Evolutionary conservation across 1,139 yeast species (phyloP), one percentile per base, ranked within the genome.

Genomic region (Geotrichum citri-aurantii): DNA sequence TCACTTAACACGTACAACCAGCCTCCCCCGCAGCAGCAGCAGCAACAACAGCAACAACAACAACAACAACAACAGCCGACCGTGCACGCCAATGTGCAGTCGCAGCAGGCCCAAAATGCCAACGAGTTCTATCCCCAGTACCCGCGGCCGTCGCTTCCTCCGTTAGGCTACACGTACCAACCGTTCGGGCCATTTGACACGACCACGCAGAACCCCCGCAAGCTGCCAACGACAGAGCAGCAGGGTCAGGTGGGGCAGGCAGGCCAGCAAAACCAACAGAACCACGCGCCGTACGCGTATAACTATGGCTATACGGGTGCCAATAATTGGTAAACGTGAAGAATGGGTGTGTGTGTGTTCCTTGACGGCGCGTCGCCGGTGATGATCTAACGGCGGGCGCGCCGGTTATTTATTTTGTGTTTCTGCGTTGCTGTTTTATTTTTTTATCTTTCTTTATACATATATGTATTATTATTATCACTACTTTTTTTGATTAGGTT

Each of bases 131-230:
- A n/a, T 19, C 42, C 37, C 31, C 61, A 46, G 50, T 19, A 17
- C 46, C 50, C 33, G 24, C 33, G 65, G 12, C 65, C 66, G 1
- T 61, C 64, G 24, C 52, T 61, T 17, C 65, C 66, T 10, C 62
- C 66, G 23, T 47, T 65, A 52, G 48, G 54, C 23, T 60, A 63
- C 48, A 54, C 61, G 12, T 60, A 57, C 33, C 59, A 61, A n/a
- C 64, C 63, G 42, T 49, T 29, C 23, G 19, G 42, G 24, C 23
- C 51, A 8, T 49, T n/a, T 40, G 48, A 26, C 21, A 26, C 37
- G 21, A 31, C 49, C 37, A 52, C 40, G 7, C 52, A 21, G 50
- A 53, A 40, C 17, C 61, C 37, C 50, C 61, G 51, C 24, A 48
- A n/a, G 48, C 56, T 48, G 37, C 52, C 48, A 14, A 11, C 42